Conservation (phyloP, 176 grass and related monocot genomes). For the Avena atlantica region DNA sequence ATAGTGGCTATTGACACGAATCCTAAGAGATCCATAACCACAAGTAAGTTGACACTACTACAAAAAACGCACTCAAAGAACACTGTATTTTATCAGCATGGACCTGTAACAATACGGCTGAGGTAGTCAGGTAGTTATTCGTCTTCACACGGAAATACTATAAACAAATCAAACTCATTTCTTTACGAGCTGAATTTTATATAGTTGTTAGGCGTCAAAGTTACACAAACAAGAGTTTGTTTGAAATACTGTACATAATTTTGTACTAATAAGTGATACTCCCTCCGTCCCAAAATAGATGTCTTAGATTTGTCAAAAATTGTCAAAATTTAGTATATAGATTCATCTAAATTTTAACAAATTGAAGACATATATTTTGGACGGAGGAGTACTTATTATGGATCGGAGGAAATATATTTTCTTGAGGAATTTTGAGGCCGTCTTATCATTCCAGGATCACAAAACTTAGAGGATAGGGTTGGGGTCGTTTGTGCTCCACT, state of each 20-base stretch:
- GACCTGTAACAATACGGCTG: background rate
- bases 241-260: slow-evolving; percentile 61
- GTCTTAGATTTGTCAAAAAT: no score
- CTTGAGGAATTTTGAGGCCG: slow-evolving; percentile 83
- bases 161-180: background rate
- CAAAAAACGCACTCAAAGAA: background rate
- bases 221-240: slow-evolving; percentile 56
- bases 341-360: no score
- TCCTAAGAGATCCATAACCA: background rate
- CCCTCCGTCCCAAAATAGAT: no score
- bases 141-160: background rate
- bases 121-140: background rate
- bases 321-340: no score
- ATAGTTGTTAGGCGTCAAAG: background rate
- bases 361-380: no score
- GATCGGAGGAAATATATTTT: slow-evolving; percentile 46
- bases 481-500: slow-evolving; percentile 72
- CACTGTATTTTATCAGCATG: background rate
- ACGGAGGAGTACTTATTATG: no score
- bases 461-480: slow-evolving; percentile 81
- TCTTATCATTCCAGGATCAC: slow-evolving; percentile 76
- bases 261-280: no score
- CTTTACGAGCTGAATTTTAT: slow-evolving; percentile 5
- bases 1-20: slow-evolving; percentile 1
- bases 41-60: background rate